Evolutionary conservation across 257 asterid species (phyloP).

Genomic region (Petunia axillaris): DNA sequence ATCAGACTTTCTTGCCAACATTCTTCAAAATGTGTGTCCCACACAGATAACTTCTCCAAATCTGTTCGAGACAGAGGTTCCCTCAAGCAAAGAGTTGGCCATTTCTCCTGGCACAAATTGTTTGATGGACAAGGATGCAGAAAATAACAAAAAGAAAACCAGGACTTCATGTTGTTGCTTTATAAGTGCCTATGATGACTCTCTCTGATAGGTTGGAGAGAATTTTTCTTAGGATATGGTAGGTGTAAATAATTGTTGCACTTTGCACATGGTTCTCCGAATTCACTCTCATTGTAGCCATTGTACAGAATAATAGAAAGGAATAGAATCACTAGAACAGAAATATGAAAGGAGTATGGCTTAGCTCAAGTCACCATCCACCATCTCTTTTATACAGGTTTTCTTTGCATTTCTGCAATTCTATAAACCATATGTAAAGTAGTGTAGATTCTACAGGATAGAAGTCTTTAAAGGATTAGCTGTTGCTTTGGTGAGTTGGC

Average conservation of each 20-base stretch:
- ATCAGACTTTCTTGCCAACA: constrained; percentile 38
- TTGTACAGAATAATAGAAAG: constrained; percentile 5
- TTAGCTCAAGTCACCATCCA: not conserved
- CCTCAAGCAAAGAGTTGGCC: constrained; percentile 27
- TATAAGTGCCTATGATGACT: constrained; percentile 30
- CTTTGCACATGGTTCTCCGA: not conserved
- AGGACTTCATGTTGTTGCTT: constrained; percentile 34
- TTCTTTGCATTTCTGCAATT: constrained; percentile 14
- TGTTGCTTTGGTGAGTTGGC: too few relatives aligned
- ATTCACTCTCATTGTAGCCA: not conserved
- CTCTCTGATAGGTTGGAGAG: constrained; percentile 19
- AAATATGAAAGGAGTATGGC: not conserved
- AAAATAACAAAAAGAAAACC: constrained; percentile 31
- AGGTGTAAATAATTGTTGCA: constrained; percentile 19
- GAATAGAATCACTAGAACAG: not conserved
- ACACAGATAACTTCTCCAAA: constrained; percentile 25
- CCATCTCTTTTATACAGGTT: not conserved
- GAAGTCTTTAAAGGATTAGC: too few relatives aligned
- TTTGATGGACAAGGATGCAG: constrained; percentile 37
- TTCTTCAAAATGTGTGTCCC: constrained; percentile 34
- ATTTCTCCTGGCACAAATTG: constrained; percentile 40
- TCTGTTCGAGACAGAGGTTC: constrained; percentile 30
- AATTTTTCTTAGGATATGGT: not conserved
- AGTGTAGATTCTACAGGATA: too few relatives aligned
- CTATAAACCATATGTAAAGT: not conserved